phyloP scores from a whole-genome alignment of 2,329 filamentous ascomycete genomes.

The Fusarium sp. region DNA sequence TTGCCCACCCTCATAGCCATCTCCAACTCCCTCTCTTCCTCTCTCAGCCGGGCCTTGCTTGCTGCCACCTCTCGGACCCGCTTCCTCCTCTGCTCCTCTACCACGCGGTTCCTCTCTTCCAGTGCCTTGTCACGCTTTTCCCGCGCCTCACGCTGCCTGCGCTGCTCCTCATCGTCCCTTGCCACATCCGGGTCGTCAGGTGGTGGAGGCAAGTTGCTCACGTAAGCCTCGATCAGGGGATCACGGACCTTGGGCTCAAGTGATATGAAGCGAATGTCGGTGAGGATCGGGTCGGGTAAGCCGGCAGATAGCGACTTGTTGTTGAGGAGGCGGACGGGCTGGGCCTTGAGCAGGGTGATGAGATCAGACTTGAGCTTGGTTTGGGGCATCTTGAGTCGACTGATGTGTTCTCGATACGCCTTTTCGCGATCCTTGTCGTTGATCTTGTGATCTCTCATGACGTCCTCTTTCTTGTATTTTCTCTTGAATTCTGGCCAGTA shows the following conservation, averaged over 20 bases:
- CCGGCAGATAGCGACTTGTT: conserved; percentile 63
- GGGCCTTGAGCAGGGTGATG: conserved; percentile 67
- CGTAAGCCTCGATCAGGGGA: conserved; percentile 70
- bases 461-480: conserved; percentile 82
- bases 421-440: conserved; percentile 82
- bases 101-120: conserved; percentile 67
- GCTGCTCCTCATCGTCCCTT: conserved; percentile 61
- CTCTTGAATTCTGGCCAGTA: conserved; percentile 98
- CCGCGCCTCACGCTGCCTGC: conserved; percentile 60
- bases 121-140: conserved; percentile 72
- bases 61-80: conserved; percentile 67
- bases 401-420: conserved; percentile 78
- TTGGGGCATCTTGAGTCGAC: conserved; percentile 70
- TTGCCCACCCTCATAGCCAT: conserved; percentile 74
- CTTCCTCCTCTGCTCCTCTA: conserved; percentile 69
- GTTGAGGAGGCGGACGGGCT: conserved; percentile 68
- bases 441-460: conserved; percentile 79
- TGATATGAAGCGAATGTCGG: conserved; percentile 75
- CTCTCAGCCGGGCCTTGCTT: conserved; percentile 68
- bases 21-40: conserved; percentile 74
- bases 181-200: conserved; percentile 55
- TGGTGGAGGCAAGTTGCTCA: conserved; percentile 69
- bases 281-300: conserved; percentile 69
- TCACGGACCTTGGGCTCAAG: conserved; percentile 70
- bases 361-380: conserved; percentile 76